Evolutionary conservation across 1,284 basidiomycete species (phyloP), one percentile per base, ranked within the genome.

Genomic region (Dichomitus squalens): DNA sequence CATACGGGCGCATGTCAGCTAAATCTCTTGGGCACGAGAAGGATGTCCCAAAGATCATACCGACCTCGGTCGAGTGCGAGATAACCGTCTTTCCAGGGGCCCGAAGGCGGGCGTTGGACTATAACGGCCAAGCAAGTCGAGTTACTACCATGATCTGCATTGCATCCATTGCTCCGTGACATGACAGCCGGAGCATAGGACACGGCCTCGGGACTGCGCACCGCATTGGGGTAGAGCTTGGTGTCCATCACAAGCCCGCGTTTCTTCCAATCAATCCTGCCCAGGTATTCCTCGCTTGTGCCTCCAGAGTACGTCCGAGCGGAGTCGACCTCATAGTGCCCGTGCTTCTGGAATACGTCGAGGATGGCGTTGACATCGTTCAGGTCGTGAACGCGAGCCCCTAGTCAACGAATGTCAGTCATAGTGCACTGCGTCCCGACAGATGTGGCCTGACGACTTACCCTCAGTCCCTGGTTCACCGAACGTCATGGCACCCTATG

Each of bases 331-430:
- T 82, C 80, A 34, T 62, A 73, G 63, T 86, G 85, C 0, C 86
- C 85, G 68, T 87, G 84, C 7, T 74, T 72, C 31, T 78, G 76
- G 68, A 87, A 86, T 29, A 80, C 76, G 62, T 86, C 80, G 27
- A 87, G 69, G 51, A 87, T 86, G 1, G 74, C 75, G 43, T 79
- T 75, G 23, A 83, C 76, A 16, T 79, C 77, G 56, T 79, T 72
- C 34, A 87, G 60, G 59, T 81, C 75, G 62, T 82, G 76, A 4
- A 86, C 79, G 3, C 84, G 77, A 1, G 80, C 78, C 41, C 72
- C 70, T 70, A 7, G 0, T 34, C 16, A 33, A 21, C 18, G n/a
- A 27, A 20, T 18, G 29, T 33, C 18, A 21, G 48, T 39, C 2
- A 7, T 9, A 14, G 38, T 16, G 11, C 14, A 11, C 20, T 20